Evolutionary conservation across 1,139 yeast genomes (phyloP).

Genomic region (Lodderomyces margitis): DNA sequence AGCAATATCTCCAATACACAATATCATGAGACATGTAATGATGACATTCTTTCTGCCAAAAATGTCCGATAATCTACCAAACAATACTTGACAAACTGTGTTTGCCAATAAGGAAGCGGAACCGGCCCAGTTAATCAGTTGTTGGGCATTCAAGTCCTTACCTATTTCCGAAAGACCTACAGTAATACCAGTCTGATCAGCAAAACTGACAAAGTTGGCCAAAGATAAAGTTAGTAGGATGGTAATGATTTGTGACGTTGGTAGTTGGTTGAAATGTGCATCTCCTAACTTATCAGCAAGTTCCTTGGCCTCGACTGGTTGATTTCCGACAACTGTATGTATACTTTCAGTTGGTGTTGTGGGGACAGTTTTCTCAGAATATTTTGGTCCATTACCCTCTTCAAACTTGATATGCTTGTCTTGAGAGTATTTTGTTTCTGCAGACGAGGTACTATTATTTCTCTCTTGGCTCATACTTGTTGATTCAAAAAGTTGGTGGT

Average conservation of each 20-base stretch:
- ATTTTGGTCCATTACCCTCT: constrained; percentile 4
- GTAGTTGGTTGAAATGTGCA: constrained; percentile 35
- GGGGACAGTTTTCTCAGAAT: constrained; percentile 9
- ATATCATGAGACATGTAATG: constrained; percentile 28
- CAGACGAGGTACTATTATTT: constrained; percentile 1
- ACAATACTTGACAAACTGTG: constrained; percentile 44
- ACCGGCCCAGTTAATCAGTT: constrained; percentile 52
- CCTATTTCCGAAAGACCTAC: constrained; percentile 38
- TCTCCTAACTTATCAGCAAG: constrained; percentile 35
- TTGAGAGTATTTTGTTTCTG: not conserved
- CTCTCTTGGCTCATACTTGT: not conserved
- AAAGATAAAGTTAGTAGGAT: constrained; percentile 28
- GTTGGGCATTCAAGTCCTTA: constrained; percentile 33
- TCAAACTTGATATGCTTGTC: constrained; percentile 9
- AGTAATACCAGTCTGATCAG: constrained; percentile 47
- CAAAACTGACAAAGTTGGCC: constrained; percentile 27
- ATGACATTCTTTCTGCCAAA: constrained; percentile 44
- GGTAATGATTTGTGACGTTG: constrained; percentile 29
- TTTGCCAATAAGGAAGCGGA: constrained; percentile 47
- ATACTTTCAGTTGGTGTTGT: constrained; percentile 12
- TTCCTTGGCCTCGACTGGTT: constrained; percentile 14
- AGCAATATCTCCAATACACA: constrained; percentile 37
- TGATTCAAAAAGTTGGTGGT: too few relatives aligned
- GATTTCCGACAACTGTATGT: constrained; percentile 6
- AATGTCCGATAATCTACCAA: constrained; percentile 44